A percentile compares a stretch with the other conserved stretches of the same genome.
Conservation (phyloP, 805 yeast genomes). For the Yarrowia osloensis region DNA sequence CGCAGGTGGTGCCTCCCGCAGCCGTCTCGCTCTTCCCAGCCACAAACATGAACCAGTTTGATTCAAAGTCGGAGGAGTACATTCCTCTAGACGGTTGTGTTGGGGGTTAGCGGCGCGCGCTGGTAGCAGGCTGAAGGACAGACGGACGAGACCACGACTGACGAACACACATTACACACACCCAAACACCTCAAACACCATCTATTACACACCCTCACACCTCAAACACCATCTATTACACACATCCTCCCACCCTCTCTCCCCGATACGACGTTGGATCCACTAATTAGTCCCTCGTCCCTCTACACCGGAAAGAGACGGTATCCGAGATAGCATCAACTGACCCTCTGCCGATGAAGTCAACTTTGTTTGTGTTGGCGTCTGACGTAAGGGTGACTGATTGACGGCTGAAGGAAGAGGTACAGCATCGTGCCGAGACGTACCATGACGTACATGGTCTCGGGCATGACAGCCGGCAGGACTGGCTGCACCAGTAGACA, state of each 20-base stretch:
- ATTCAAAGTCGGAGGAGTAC: slow-evolving; percentile 18
- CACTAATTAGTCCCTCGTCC: background rate
- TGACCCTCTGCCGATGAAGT: slow-evolving; percentile 12
- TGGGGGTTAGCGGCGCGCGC: background rate
- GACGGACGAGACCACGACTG: background rate
- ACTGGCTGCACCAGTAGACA: background rate
- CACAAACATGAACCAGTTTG: slow-evolving; percentile 27
- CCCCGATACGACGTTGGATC: background rate
- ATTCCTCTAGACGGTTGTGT: slow-evolving; percentile 15
- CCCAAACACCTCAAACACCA: too few species aligned
- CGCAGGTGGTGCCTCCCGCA: background rate
- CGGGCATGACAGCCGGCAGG: background rate
- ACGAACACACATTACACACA: background rate
- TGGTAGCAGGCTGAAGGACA: background rate
- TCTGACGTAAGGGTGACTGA: background rate
- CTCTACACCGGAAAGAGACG: background rate
- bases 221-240: too few species aligned
- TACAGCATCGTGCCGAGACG: too few species aligned
- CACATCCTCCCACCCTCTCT: background rate
- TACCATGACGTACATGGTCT: background rate
- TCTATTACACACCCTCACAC: too few species aligned
- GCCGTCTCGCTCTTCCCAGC: slow-evolving; percentile 17
- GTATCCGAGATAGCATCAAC: background rate
- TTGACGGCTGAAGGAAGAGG: background rate
- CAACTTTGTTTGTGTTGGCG: slow-evolving; percentile 1